These are phyloP conservation scores for Penicillium sp. DNA, from an alignment of 2,329 filamentous ascomycete species.

Conservation along the genomic window DNA sequence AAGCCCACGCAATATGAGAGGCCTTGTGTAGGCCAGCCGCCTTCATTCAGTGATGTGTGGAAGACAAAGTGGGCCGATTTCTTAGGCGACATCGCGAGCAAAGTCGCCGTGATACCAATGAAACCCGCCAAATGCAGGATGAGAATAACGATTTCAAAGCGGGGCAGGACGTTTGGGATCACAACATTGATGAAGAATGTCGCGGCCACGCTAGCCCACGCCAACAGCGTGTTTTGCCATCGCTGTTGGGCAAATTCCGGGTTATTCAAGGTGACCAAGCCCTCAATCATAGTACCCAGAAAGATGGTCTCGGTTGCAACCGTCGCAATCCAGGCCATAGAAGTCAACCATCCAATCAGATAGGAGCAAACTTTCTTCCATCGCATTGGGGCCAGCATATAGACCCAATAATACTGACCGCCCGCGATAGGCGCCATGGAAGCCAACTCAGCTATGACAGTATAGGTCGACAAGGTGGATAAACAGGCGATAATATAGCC, in stretches of 20 bases:
- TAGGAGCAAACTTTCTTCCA: constrained; percentile 46
- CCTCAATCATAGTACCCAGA: constrained; percentile 44
- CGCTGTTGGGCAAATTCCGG: constrained; percentile 33
- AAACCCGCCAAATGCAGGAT: constrained; percentile 49
- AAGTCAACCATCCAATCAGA: constrained; percentile 46
- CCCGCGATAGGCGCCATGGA: constrained; percentile 50
- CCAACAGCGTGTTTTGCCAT: constrained; percentile 44
- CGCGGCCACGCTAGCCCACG: constrained; percentile 37
- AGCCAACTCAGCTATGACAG: constrained; percentile 48
- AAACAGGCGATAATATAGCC: constrained; percentile 55
- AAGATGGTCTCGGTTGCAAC: constrained; percentile 45
- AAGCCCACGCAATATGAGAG: constrained; percentile 36
- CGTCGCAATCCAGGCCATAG: constrained; percentile 45
- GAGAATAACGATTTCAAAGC: constrained; percentile 45
- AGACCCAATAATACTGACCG: constrained; percentile 50
- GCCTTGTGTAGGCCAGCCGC: constrained; percentile 34
- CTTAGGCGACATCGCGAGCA: constrained; percentile 32
- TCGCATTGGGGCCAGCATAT: constrained; percentile 44
- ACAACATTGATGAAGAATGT: constrained; percentile 46
- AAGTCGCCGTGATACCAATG: constrained; percentile 42
- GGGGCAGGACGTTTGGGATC: constrained; percentile 42
- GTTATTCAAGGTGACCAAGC: constrained; percentile 40
- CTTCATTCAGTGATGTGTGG: constrained; percentile 32
- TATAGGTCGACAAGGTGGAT: constrained; percentile 50
- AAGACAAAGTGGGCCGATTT: constrained; percentile 33